Evolutionary conservation across 768 basidiomycete genomes (phyloP), one percentile per base, ranked within the genome.

Genomic region (Boletus huronensis): DNA sequence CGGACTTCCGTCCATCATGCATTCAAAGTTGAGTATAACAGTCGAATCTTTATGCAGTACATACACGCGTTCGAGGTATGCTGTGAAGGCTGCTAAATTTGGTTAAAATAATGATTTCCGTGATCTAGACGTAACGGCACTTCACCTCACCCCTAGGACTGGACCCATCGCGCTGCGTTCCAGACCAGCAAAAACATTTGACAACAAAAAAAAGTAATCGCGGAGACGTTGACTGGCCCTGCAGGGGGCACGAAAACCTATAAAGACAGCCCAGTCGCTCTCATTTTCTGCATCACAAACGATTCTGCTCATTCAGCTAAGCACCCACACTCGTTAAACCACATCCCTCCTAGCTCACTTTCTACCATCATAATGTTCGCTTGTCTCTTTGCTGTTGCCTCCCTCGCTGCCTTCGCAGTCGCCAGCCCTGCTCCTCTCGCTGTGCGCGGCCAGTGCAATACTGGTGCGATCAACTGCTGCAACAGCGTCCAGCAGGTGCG

Each of bases 391-490:
- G 57, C 53, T 8, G 41, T 62, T 45, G 62, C 55, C 19, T 49
- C 55, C 17, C 42, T 65, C 28, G 60, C 31, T 50, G 64, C 52
- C 5, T 32, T 63, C 48, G 62, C 51, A 3, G 43, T 59, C 5
- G 58, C 60, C 2, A 5, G 41, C 16, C 53, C 59, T 23, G 47
- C 35, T 32, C 31, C 38, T 26, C 17, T 56, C 29, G 21, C 28
- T 48, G 28, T 23, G 1, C 58, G 60, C 7, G 39, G n/a, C 21
- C 43, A 53, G 41, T 64, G 63, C 40, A 43, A 48, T 44, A 58
- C 53, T 16, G 64, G 63, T 26, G 0, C 26, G 2, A 6, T 60
- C 0, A 16, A 26, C 3, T 65, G 64, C 63, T 65, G 64, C 52
- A 43, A 59, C 50, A 46, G 1, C 11, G 44, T 52, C 25, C 46